Evolutionary conservation across 2,329 filamentous ascomycete genomes (phyloP), one percentile per base, ranked within the genome.

Genomic region (Pseudomassariella vexata): DNA sequence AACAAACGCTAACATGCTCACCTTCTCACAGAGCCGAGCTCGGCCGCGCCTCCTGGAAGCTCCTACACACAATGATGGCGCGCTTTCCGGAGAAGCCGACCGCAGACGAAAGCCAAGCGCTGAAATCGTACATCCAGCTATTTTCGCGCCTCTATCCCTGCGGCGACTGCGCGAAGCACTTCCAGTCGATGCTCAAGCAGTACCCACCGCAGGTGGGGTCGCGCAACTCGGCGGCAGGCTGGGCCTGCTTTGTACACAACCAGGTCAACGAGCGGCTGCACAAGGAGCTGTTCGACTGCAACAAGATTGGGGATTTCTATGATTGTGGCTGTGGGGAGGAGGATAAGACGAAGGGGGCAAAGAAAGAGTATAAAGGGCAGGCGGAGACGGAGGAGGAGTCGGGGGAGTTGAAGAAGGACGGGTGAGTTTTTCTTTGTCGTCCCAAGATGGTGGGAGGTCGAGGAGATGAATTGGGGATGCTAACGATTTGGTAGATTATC

Each of bases 251-350:
- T 51, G 69, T 77, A 16, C 79, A 84, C 49, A 84, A 84, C 46
- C 59, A 73, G 44, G 79, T 84, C 36, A 84, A 84, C 49, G 66
- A 73, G 57, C 62, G 76, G 34, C 58, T 83, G 19, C 59, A 72
- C 47, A 82, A 83, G 57, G 60, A 66, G 4, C 38, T 67, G 9
- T 84, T 82, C 45, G 76, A 83, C 55, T 84, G 79, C 47, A 73
- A 65, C 36, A 73, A 77, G 19, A 79, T 84, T 48, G 78, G 78
- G 11, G 79, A 83, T 47, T 79, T 80, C 50, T 84, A 83, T 56
- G 79, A 84, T 50, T 84, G 79, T 48, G 79, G 79, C 1, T 84
- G 79, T 47, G 79, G 76, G 10, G 79, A 82, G n/a, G 76, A 79
- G 38, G 66, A 68, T 12, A 65, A 66, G 46, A 62, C 68, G 41